Conservation (phyloP, 768 basidiomycete species). For the Boletus coccyginus region DNA sequence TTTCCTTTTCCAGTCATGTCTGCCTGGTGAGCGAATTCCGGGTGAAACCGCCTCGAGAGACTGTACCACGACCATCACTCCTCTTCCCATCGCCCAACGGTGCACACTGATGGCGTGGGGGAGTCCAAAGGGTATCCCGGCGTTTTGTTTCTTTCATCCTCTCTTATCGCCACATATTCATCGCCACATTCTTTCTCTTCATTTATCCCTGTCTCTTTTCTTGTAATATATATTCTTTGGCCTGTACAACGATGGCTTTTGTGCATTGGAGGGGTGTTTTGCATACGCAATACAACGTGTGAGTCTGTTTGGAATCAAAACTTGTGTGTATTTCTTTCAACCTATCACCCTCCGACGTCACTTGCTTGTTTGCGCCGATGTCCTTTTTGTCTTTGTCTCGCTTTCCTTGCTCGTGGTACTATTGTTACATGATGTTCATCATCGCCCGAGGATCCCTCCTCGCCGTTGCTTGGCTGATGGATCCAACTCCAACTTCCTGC, state of each 20-base stretch:
- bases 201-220: constrained; percentile 25
- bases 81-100: constrained; percentile 40
- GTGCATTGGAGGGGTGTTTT: constrained; percentile 22
- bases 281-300: constrained; percentile 18
- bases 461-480: background rate
- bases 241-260: constrained; percentile 28
- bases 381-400: background rate
- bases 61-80: constrained; percentile 34
- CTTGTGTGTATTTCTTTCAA: constrained; percentile 10
- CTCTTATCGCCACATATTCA: constrained; percentile 1
- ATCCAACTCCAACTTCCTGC: background rate
- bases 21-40: constrained; percentile 74
- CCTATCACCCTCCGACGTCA: background rate
- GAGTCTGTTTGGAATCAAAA: constrained; percentile 14
- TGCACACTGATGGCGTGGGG: constrained; percentile 22
- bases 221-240: constrained; percentile 24
- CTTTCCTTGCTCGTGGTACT: background rate
- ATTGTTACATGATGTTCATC: background rate
- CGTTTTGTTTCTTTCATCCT: background rate
- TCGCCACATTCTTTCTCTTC: constrained; percentile 12
- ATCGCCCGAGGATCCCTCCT: too few species aligned
- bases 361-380: background rate
- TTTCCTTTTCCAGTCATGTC: constrained; percentile 54
- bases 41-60: constrained; percentile 67
- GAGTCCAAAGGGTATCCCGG: constrained; percentile 5